Base-by-base conservation (phyloP, 2,329 filamentous ascomycete species). In the Aspergillus sp. region DNA sequence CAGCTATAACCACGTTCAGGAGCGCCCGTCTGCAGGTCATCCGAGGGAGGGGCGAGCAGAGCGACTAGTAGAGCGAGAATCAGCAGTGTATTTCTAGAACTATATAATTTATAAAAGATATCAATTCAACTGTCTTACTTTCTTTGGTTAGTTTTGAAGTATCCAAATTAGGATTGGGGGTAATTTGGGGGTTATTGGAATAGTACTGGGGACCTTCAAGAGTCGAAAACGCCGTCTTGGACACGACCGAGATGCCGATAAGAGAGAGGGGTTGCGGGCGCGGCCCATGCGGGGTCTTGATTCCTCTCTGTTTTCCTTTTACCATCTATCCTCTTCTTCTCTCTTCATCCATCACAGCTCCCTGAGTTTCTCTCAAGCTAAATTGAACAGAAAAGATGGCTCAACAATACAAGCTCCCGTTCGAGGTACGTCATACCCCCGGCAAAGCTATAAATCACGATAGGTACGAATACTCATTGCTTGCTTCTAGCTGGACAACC, bases 401-500 rank as follows among this genome's bases (percentile, higher is more conserved):
- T 27, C 66, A 67, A 12, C 56, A 74, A 40, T 76, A 76, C 40
- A 55, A 74, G 48, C 59, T 76, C 2, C 74, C 74, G 4, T 76
- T 76, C 60, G 62, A 73, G 68, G 74, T 76, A 68, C 57, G 63
- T 47, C 9, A 44, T 31, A 0, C 15, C 27, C 6, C 15, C 7
- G 14, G 5, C 15, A 39, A 25, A 8, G 12, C 9, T 31, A 9
- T 31, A 9, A 8, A 31, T 31, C 27, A 31, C 9, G 9, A 9
- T 4, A 31, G 27, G 25, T 43, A 43, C 15, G 4, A 14, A 5
- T 52, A 44, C 39, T 23, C 12, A 40, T 31, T 15, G 15, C 27
- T 41, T 5, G 23, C 21, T 14, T 76, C 78, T 60, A 80, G 64
- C 74, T 85, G 35, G 70, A 75, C 19, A 77, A 85, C 66, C 73